Evolutionary conservation across 1,284 basidiomycete species (phyloP), one percentile per base, ranked within the genome.

Genomic region (Ustilago sp.): DNA sequence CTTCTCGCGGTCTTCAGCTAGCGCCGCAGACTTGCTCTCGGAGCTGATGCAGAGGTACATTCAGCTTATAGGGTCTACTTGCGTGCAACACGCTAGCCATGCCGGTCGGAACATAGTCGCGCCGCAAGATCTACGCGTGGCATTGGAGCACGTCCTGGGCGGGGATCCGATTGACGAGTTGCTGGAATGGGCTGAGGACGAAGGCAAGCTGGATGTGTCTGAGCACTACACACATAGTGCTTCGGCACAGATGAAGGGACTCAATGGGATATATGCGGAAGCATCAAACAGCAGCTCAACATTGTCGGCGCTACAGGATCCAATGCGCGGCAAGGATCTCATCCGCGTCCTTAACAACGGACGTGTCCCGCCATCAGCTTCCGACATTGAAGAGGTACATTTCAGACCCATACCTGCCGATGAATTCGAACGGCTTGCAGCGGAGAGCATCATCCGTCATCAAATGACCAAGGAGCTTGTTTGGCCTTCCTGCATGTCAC

Each of bases 21-120:
- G 71, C 43, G 79, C 80, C 12, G 69, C 66, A 28, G 59, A 71
- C 9, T 52, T 83, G 9, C 62, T 82, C 34, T 59, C 79, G 13
- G 80, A 83, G 47, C 53, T 83, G 4, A 68, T 80, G 62, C 80
- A 83, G 48, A 62, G 80, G 6, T 83, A 78, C 45, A 67, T 83
- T 1, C 68, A 75, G 45, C 67, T 80, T 45, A 59, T 80, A 3
- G 73, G 67, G 3, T 66, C 70, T 1, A 64, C 66, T 5, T 71
- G 66, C 34, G 79, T 74, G 1, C 64, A 74, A 39, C 70, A 74
- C 13, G 74, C 79, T 17, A 73, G 79, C 17, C 78, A 78, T 23
- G 68, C 68, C 4, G 78, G 78, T 12, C 74, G 81, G 19, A 63
- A 48, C 12, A 34, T 66, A 9, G 36, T 70, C 15, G 57, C 73